Evolutionary conservation across 768 basidiomycete species (phyloP).

Genomic region (Agaricus subrufescens): DNA sequence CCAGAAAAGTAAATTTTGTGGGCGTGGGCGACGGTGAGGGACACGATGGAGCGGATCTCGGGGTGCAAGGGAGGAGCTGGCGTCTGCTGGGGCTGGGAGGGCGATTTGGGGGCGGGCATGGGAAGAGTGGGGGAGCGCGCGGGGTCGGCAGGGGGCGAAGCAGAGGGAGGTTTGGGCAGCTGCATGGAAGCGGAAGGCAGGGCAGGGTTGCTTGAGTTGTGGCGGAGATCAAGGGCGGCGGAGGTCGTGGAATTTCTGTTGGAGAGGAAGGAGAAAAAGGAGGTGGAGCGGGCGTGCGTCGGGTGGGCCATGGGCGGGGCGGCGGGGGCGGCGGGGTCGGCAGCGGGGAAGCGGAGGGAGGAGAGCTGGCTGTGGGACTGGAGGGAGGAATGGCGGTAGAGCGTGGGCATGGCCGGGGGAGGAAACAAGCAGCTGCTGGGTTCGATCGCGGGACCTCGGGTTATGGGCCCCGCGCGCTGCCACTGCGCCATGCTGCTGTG

Average conservation of each 20-base stretch:
- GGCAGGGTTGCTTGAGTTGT: not conserved
- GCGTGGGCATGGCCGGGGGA: slow-evolving; percentile 22
- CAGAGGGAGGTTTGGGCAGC: not conserved
- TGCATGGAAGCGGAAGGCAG: not conserved
- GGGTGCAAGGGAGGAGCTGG: slow-evolving; percentile 56
- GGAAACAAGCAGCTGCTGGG: slow-evolving; percentile 51
- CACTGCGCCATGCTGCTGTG: slow-evolving; percentile 54
- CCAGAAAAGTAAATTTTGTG: slow-evolving; percentile 89
- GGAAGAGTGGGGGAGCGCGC: not conserved
- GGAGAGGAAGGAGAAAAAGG: slow-evolving; percentile 58
- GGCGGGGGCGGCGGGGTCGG: slow-evolving; percentile 15
- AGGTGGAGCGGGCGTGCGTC: slow-evolving; percentile 51
- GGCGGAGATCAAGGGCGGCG: not conserved
- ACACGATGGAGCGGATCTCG: slow-evolving; percentile 78
- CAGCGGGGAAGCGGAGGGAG: slow-evolving; percentile 15
- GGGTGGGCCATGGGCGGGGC: slow-evolving; percentile 16
- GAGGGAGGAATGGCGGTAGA: slow-evolving; percentile 15
- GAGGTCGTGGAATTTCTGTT: slow-evolving; percentile 23
- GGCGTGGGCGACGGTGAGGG: slow-evolving; percentile 68
- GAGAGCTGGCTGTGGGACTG: slow-evolving; percentile 11
- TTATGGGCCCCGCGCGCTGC: slow-evolving; percentile 58
- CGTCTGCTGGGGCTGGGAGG: slow-evolving; percentile 11
- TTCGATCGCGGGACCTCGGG: slow-evolving; percentile 64
- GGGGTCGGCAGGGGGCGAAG: slow-evolving; percentile 9
- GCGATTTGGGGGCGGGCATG: slow-evolving; percentile 5